Evolutionary conservation across 345 rosid species (phyloP).

Genomic region (Litchi chinensis): DNA sequence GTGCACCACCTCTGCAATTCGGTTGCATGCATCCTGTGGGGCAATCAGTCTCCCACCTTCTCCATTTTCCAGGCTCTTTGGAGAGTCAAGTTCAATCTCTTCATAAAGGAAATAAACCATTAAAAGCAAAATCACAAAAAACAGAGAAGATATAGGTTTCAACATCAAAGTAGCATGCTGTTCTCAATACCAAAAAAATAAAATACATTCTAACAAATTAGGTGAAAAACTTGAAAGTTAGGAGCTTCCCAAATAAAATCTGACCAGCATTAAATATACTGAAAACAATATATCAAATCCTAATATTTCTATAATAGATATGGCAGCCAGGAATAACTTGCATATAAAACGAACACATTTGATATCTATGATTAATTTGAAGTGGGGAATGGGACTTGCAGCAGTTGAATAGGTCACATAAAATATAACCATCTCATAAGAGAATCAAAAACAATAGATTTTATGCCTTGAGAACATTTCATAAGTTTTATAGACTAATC

Average conservation of each 20-base stretch:
- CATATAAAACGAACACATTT: background rate
- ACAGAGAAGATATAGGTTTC: background rate
- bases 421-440: background rate
- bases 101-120: constrained; percentile 11
- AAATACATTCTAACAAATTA: background rate
- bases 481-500: background rate
- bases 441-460: background rate
- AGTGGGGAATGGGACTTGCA: background rate
- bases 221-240: background rate
- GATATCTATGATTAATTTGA: constrained; percentile 3
- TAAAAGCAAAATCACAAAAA: background rate
- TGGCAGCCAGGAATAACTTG: background rate
- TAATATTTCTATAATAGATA: background rate
- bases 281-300: background rate
- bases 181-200: background rate
- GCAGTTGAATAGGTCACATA: background rate
- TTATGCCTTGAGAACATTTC: background rate
- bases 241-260: constrained; percentile 1
- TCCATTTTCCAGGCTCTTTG: constrained; percentile 77
- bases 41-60: constrained; percentile 82
- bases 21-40: constrained; percentile 95
- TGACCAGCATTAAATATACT: background rate
- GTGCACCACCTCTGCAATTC: constrained; percentile 90
- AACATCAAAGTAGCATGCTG: background rate
- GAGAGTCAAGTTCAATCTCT: constrained; percentile 92